Evolutionary conservation across 495 filamentous ascomycete species (phyloP).

Genomic region (Tuber melanosporum): DNA sequence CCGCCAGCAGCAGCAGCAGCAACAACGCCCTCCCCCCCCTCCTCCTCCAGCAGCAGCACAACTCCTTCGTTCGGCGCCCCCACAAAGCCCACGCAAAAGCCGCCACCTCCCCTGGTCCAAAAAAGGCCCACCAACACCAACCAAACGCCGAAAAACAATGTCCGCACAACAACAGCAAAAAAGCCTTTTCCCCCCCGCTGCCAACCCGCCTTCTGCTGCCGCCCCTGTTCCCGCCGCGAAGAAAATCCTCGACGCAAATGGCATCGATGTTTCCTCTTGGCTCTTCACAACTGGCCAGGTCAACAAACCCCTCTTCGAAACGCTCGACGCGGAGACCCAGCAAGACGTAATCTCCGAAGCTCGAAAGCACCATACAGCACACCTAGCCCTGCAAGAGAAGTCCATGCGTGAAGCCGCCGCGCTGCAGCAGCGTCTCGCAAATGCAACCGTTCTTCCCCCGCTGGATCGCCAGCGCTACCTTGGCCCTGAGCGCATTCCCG

Average conservation of each 20-base stretch:
- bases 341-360: slow-evolving; percentile 19
- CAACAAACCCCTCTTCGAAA: slow-evolving; percentile 15
- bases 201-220: not conserved
- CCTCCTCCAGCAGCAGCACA: slow-evolving; percentile 4
- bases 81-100: slow-evolving; percentile 21
- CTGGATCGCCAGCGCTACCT: slow-evolving; percentile 12
- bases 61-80: not conserved
- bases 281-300: slow-evolving; percentile 27
- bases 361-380: slow-evolving; percentile 9
- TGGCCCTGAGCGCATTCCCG: not conserved
- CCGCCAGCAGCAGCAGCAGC: slow-evolving; percentile 10
- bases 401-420: slow-evolving; percentile 11
- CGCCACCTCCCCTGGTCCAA: not conserved
- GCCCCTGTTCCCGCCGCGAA: not conserved
- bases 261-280: slow-evolving; percentile 33
- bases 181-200: slow-evolving; percentile 1
- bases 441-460: slow-evolving; percentile 10
- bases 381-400: slow-evolving; percentile 6
- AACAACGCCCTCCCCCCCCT: slow-evolving; percentile 4
- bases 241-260: slow-evolving; percentile 23
- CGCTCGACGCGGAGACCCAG: slow-evolving; percentile 9
- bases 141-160: slow-evolving; percentile 19
- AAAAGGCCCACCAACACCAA: slow-evolving; percentile 5
- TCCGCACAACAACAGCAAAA: slow-evolving; percentile 4
- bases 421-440: slow-evolving; percentile 15